A percentile compares a stretch with the other conserved stretches of the same genome.
These are phyloP conservation scores for Clarireedia hainanense DNA, from an alignment of 2,329 filamentous ascomycete genomes.

Conservation along the genomic window DNA sequence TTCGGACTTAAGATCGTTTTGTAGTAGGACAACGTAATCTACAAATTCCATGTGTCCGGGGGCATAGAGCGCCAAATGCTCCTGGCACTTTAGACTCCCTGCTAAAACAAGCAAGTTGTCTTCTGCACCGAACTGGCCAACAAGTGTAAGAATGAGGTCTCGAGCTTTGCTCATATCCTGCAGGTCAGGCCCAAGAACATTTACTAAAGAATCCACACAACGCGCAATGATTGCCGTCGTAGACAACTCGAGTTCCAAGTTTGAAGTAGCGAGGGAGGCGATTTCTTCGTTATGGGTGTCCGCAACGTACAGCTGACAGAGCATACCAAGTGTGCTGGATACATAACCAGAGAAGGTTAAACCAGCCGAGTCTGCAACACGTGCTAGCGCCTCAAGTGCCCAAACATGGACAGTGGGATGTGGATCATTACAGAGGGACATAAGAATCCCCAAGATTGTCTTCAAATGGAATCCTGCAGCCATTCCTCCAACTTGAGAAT, in stretches of 20 bases:
- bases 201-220: slow-evolving; percentile 91
- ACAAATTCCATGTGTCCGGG: slow-evolving; percentile 78
- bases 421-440: slow-evolving; percentile 92
- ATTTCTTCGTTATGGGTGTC: slow-evolving; percentile 88
- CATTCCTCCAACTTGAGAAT: slow-evolving; percentile 95
- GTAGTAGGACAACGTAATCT: slow-evolving; percentile 75
- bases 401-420: slow-evolving; percentile 95
- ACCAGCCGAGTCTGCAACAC: slow-evolving; percentile 85
- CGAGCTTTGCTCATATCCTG: slow-evolving; percentile 89
- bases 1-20: slow-evolving; percentile 66
- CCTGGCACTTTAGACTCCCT: slow-evolving; percentile 74
- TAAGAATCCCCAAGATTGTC: slow-evolving; percentile 94
- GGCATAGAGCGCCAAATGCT: slow-evolving; percentile 88
- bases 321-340: slow-evolving; percentile 82
- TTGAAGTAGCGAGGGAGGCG: slow-evolving; percentile 73
- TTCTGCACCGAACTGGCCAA: slow-evolving; percentile 74
- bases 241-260: slow-evolving; percentile 77
- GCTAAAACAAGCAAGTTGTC: slow-evolving; percentile 62
- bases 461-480: slow-evolving; percentile 93
- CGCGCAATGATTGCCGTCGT: slow-evolving; percentile 77
- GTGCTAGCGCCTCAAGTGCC: slow-evolving; percentile 81
- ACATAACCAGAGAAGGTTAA: slow-evolving; percentile 88
- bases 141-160: slow-evolving; percentile 81
- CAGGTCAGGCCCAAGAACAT: slow-evolving; percentile 89
- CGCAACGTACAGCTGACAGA: slow-evolving; percentile 84